Base-by-base conservation (phyloP, 495 filamentous ascomycete species). In the Aspergillus sclerotiicarbonarius region DNA sequence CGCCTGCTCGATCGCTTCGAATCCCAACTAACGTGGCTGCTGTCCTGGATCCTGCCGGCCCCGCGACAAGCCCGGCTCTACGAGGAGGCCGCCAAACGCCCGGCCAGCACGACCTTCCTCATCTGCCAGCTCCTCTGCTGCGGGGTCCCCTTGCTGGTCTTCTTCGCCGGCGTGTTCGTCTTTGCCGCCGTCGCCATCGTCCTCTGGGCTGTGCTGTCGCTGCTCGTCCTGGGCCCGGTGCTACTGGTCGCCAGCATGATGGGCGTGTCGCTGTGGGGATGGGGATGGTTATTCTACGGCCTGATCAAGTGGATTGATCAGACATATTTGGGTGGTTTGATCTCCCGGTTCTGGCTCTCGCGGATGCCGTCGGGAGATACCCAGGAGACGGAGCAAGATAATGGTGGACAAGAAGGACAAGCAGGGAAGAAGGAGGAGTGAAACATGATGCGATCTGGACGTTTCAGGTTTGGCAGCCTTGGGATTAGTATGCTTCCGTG, bases 201-300 rank as follows among this genome's bases (percentile, higher is more conserved):
- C 37, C 60, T 76, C 21, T 76, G 70, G 68, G 60, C 59, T n/a
- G 39, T 76, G 0, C 47, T 76, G 47, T 70, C 71, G 35, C 39
- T 76, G 49, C 54, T 76, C 15, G 68, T 76, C 35, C 70, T 74
- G 9, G 71, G 73, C 10, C 73, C 73, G 19, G 59, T 76, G 8
- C 51, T 76, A 44, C 15, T 76, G 49, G 71, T 76, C 12, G 64
- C 71, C 8, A 71, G 71, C 56, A 65, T 72, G 58, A 67, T 74
- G 64, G 73, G 73, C 4, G 56, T 74, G 8, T 69, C 69, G 16
- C 35, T 76, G 20, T 76, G 73, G 73, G 73, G 73, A 6, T 76
- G 73, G 73, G 71, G 71, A 1, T 76, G 73, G 73, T 45, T 74
- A 4, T 57, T 73, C n/a, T 76, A 74, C 60, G 70, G 70, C 4